Conservation (phyloP, 2,329 filamentous ascomycete genomes). For the Sporothrix brasiliensis region DNA sequence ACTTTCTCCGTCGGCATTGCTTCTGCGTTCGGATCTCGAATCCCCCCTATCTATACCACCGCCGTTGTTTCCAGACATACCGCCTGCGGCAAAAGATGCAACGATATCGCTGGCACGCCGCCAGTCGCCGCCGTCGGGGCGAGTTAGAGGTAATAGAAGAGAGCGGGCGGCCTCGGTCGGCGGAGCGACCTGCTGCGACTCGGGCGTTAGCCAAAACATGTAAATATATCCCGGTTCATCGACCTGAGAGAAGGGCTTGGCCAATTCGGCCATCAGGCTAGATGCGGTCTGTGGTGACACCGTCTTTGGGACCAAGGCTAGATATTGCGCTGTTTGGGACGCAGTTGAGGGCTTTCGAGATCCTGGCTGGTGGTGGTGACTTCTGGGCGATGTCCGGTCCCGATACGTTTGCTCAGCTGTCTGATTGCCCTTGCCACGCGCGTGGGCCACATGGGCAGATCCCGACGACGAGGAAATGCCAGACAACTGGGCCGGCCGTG, state of each 20-base stretch:
- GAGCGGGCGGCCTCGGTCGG: slow-evolving; percentile 63
- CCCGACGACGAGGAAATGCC: background rate
- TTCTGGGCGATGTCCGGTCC: slow-evolving; percentile 30
- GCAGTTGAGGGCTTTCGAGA: slow-evolving; percentile 39
- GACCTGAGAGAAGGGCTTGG: slow-evolving; percentile 69
- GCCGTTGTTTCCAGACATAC: slow-evolving; percentile 27
- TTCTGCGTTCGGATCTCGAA: no score
- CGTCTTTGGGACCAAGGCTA: slow-evolving; percentile 69
- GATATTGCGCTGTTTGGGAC: slow-evolving; percentile 51
- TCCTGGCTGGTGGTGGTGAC: slow-evolving; percentile 30
- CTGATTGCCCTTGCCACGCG: background rate
- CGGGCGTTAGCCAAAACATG: slow-evolving; percentile 93
- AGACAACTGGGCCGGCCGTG: slow-evolving; percentile 50
- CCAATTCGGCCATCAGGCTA: slow-evolving; percentile 73
- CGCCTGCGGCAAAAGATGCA: slow-evolving; percentile 51
- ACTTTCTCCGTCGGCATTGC: background rate
- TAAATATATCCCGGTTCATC: slow-evolving; percentile 94
- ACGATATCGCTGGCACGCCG: slow-evolving; percentile 60
- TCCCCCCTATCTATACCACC: background rate
- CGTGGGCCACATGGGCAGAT: background rate
- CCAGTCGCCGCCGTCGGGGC: slow-evolving; percentile 44
- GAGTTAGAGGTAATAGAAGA: slow-evolving; percentile 56
- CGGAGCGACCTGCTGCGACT: slow-evolving; percentile 56
- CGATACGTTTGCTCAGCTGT: background rate
- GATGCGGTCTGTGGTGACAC: slow-evolving; percentile 71